A percentile compares a stretch with the other conserved stretches of the same genome.
These are phyloP conservation scores for Acacia melanoxylon DNA, from an alignment of 306 rosid species.

Conservation along the genomic window DNA sequence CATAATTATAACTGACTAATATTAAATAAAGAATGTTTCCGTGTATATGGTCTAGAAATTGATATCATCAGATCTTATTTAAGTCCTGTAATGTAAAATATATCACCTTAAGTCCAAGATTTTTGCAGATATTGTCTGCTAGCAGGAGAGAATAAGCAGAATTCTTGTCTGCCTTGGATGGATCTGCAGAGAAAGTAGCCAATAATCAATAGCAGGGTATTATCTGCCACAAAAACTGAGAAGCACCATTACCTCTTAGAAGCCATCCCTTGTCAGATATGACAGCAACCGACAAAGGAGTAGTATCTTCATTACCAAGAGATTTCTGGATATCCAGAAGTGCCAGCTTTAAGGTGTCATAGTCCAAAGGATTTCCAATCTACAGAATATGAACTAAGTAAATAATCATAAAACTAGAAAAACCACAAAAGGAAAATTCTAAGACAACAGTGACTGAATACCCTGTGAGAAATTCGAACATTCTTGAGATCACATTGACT, in stretches of 20 bases:
- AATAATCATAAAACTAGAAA: slow-evolving; percentile 25
- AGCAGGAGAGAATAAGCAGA: slow-evolving; percentile 88
- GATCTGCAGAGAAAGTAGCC: slow-evolving; percentile 61
- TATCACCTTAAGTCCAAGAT: slow-evolving; percentile 78
- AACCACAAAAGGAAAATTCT: slow-evolving; percentile 24
- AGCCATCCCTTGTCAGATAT: slow-evolving; percentile 90
- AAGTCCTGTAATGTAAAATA: neutral
- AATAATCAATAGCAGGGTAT: slow-evolving; percentile 39
- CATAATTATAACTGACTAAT: neutral
- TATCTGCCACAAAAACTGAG: slow-evolving; percentile 24
- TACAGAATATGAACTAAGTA: slow-evolving; percentile 30
- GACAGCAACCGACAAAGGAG: slow-evolving; percentile 78
- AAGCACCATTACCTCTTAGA: slow-evolving; percentile 63
- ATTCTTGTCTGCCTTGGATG: slow-evolving; percentile 82
- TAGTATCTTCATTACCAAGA: slow-evolving; percentile 45
- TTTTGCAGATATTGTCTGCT: slow-evolving; percentile 81
- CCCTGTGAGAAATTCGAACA: slow-evolving; percentile 84
- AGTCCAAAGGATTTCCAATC: slow-evolving; percentile 92
- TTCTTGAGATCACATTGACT: slow-evolving; percentile 58
- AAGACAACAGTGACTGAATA: slow-evolving; percentile 38
- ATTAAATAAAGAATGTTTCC: slow-evolving; percentile 11
- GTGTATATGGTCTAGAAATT: neutral
- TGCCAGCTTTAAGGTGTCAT: slow-evolving; percentile 73
- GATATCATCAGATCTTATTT: neutral
- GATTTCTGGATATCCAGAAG: slow-evolving; percentile 62